phyloP scores from a whole-genome alignment of 1,284 basidiomycete species.

The Mycena citricolor region DNA sequence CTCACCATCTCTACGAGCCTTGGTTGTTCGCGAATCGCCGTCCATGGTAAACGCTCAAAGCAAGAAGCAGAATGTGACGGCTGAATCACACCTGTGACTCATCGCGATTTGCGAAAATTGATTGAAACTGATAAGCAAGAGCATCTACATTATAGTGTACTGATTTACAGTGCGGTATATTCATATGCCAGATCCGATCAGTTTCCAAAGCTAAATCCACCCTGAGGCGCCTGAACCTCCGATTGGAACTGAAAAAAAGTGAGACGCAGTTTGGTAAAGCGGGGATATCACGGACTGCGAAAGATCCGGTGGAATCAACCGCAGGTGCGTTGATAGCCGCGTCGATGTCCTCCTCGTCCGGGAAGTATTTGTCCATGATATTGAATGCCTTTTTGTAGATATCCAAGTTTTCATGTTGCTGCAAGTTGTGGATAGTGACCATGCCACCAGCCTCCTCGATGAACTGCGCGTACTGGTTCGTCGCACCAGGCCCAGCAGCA shows the following conservation, averaged over 20 bases:
- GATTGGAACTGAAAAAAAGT: constrained; percentile 64
- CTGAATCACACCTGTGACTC: no score
- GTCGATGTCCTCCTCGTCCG: constrained; percentile 84
- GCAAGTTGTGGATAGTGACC: constrained; percentile 97
- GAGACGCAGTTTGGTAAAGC: constrained; percentile 24
- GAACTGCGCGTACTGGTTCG: constrained; percentile 91
- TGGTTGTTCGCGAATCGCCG: constrained; percentile 25
- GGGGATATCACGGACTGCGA: constrained; percentile 90
- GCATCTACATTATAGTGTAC: no score
- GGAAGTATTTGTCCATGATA: constrained; percentile 97
- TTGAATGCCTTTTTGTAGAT: constrained; percentile 99
- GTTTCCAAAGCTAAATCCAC: constrained; percentile 92
- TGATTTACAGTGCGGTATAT: no score
- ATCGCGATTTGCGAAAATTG: no score
- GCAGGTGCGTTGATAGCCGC: constrained; percentile 77
- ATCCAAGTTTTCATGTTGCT: constrained; percentile 99
- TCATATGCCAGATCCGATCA: no score
- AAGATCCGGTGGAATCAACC: constrained; percentile 87
- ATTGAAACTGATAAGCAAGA: no score
- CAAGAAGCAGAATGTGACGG: no score
- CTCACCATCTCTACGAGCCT: constrained; percentile 25
- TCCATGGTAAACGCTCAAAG: constrained; percentile 24
- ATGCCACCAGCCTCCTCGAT: constrained; percentile 99
- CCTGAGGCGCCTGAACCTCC: constrained; percentile 83
- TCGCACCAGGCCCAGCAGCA: constrained; percentile 77